Evolutionary conservation across 805 yeast species (phyloP).

Genomic region (Ogataea polymorpha): DNA sequence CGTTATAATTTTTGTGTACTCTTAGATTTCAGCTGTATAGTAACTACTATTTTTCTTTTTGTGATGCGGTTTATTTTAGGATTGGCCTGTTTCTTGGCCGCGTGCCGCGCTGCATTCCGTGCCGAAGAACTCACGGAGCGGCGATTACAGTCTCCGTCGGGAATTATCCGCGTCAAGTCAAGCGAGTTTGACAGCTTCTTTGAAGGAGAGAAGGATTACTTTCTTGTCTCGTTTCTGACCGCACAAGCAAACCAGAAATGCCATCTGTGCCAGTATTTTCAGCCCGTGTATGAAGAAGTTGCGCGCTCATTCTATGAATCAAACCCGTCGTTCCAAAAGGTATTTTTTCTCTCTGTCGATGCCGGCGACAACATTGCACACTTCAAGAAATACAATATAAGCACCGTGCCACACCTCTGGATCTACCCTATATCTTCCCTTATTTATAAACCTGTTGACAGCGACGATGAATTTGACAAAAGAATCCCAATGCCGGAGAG

Average conservation of each 20-base stretch:
- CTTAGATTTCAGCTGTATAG: not conserved
- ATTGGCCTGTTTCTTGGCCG: not conserved
- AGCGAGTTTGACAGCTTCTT: slow-evolving; percentile 39
- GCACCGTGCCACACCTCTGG: slow-evolving; percentile 65
- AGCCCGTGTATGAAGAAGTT: slow-evolving; percentile 39
- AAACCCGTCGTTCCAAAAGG: slow-evolving; percentile 37
- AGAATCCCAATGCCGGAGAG: slow-evolving; percentile 15
- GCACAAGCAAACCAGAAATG: slow-evolving; percentile 43
- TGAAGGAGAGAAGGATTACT: slow-evolving; percentile 50
- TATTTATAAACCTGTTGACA: slow-evolving; percentile 33
- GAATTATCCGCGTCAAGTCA: slow-evolving; percentile 41
- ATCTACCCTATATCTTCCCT: slow-evolving; percentile 42
- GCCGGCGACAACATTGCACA: slow-evolving; percentile 41
- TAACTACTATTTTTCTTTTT: not conserved
- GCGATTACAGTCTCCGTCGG: slow-evolving; percentile 25
- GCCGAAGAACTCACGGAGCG: slow-evolving; percentile 15
- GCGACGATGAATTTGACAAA: slow-evolving; percentile 23
- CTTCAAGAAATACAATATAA: slow-evolving; percentile 41
- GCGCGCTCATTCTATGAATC: slow-evolving; percentile 43
- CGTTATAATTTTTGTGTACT: not conserved
- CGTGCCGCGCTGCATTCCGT: slow-evolving; percentile 14
- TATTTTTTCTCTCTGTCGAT: slow-evolving; percentile 52
- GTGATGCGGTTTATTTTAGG: not conserved
- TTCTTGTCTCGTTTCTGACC: slow-evolving; percentile 48
- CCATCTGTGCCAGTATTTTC: slow-evolving; percentile 43